These are phyloP conservation scores for Gossypium rotundifolium DNA, from an alignment of 345 rosid species.

Conservation along the genomic window DNA sequence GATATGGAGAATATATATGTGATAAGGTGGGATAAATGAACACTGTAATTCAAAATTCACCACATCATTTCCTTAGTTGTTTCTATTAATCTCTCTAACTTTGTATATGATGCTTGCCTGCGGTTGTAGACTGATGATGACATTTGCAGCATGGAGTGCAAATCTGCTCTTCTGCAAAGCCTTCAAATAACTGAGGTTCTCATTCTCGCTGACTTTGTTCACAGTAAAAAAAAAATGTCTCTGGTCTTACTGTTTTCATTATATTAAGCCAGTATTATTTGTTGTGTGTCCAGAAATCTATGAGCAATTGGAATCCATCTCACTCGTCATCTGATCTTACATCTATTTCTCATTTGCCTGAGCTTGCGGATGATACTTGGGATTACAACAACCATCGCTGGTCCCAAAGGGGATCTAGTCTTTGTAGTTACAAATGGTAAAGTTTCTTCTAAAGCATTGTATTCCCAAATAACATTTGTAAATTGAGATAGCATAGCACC, in stretches of 20 bases:
- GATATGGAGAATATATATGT: conserved; percentile 71
- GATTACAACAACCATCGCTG: conserved; percentile 41
- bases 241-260: conserved; percentile 1
- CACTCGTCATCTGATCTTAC: conserved; percentile 20
- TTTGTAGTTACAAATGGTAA: conserved; percentile 61
- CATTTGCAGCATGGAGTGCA: conserved; percentile 73
- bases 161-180: conserved; percentile 45
- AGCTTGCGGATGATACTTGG: conserved; percentile 43
- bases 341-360: conserved; percentile 18
- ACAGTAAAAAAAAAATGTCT: not conserved
- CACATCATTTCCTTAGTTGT: not conserved
- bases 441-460: not conserved
- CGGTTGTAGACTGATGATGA: conserved; percentile 60
- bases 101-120: conserved; percentile 8
- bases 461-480: not conserved
- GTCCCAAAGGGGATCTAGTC: conserved; percentile 52
- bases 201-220: not conserved
- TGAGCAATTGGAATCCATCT: conserved; percentile 16
- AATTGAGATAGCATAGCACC: not conserved
- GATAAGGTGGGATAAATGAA: conserved; percentile 41
- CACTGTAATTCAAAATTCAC: conserved; percentile 3
- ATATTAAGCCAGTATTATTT: not conserved
- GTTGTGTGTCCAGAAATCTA: conserved; percentile 28
- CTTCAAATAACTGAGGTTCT: conserved; percentile 39
- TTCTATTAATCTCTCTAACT: conserved; percentile 3